These are phyloP conservation scores for Alternaria atra DNA, from an alignment of 2,329 filamentous ascomycete species.

Conservation along the genomic window DNA sequence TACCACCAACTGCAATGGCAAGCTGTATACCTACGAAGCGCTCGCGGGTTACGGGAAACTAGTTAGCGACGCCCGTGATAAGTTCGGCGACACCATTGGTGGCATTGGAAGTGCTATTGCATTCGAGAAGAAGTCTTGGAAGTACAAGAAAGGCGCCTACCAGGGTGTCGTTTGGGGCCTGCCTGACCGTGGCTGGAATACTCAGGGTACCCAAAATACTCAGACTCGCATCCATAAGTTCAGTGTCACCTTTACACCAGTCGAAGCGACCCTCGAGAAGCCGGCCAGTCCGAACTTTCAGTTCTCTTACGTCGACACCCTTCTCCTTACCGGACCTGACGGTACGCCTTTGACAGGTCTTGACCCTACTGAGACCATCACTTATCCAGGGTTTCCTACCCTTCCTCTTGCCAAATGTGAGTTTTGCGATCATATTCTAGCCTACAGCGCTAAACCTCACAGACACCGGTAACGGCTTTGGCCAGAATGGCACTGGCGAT, in stretches of 20 bases:
- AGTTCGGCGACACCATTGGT: slow-evolving; percentile 74
- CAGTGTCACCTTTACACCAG: slow-evolving; percentile 65
- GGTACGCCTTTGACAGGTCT: slow-evolving; percentile 65
- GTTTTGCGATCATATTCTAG: neutral
- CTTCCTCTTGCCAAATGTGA: slow-evolving; percentile 68
- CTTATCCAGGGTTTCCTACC: slow-evolving; percentile 66
- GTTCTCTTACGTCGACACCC: slow-evolving; percentile 70
- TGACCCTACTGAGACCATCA: slow-evolving; percentile 39
- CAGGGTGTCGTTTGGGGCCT: slow-evolving; percentile 69
- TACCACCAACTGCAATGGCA: slow-evolving; percentile 65
- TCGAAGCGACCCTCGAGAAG: slow-evolving; percentile 60
- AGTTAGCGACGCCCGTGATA: slow-evolving; percentile 66
- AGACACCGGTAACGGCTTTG: slow-evolving; percentile 72
- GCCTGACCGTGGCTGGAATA: slow-evolving; percentile 79
- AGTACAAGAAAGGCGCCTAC: slow-evolving; percentile 59
- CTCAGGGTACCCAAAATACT: slow-evolving; percentile 72
- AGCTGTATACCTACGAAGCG: slow-evolving; percentile 70
- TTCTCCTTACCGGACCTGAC: slow-evolving; percentile 70
- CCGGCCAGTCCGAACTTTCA: slow-evolving; percentile 69
- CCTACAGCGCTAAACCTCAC: neutral
- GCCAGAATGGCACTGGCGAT: slow-evolving; percentile 67
- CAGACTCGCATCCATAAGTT: slow-evolving; percentile 75
- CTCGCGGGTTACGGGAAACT: slow-evolving; percentile 74
- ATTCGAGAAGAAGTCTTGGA: slow-evolving; percentile 69
- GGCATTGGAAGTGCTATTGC: slow-evolving; percentile 72